Evolutionary conservation across 257 asterid species (phyloP).

Genomic region (Lycium ferocissimum): DNA sequence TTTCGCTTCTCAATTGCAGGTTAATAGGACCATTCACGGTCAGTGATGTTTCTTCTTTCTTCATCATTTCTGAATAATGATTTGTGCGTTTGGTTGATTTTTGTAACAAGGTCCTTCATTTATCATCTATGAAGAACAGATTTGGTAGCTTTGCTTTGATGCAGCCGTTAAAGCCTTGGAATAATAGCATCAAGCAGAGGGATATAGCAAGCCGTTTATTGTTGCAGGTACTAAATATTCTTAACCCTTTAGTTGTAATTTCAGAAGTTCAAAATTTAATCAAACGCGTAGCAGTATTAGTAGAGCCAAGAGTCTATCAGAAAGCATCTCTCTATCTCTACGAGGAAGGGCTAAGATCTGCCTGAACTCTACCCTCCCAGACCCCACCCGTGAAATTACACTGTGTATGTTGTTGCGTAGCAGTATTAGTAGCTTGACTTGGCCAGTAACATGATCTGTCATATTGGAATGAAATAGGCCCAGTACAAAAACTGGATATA

Average conservation of each 20-base stretch:
- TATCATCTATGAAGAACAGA: conserved; percentile 48
- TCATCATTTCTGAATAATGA: neutral
- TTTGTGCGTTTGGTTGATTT: neutral
- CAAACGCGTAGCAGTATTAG: neutral
- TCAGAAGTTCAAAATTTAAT: neutral
- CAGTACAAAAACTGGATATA: neutral
- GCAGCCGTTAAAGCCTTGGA: conserved; percentile 92
- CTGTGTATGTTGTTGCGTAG: neutral
- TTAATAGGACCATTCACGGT: conserved; percentile 91
- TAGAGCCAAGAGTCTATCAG: too few species aligned
- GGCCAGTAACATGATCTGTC: neutral
- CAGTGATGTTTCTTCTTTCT: neutral
- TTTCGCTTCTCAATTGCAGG: conserved; percentile 77
- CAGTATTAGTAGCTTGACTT: neutral
- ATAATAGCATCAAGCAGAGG: conserved; percentile 96
- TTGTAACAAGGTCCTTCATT: neutral
- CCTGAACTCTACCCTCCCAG: too few species aligned
- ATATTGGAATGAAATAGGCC: neutral
- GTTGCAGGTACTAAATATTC: conserved; percentile 62
- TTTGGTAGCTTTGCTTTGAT: conserved; percentile 84
- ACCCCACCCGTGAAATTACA: too few species aligned
- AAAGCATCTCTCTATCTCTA: too few species aligned
- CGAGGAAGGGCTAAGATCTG: too few species aligned
- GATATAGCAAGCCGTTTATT: conserved; percentile 81
- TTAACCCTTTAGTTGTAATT: conserved; percentile 1